phyloP scores from a whole-genome alignment of 148 eudicot species.

The Talinum fruticosum region DNA sequence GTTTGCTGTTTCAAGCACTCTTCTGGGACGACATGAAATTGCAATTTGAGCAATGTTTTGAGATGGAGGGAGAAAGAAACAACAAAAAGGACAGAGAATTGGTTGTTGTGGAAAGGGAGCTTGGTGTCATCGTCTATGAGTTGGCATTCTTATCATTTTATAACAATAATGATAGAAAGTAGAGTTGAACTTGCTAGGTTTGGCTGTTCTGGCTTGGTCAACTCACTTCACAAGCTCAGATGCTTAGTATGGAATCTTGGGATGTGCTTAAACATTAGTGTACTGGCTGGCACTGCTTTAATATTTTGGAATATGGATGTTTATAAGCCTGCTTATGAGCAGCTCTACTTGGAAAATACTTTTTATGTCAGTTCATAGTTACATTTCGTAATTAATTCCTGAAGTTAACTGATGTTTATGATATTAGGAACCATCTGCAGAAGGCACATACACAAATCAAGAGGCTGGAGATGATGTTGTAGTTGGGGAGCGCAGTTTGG shows the following conservation, averaged over 20 bases:
- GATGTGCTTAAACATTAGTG: background rate
- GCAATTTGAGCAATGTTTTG: background rate
- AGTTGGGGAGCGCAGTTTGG: slow-evolving; percentile 46
- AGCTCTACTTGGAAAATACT: no score
- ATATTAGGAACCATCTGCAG: slow-evolving; percentile 43
- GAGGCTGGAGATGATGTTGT: slow-evolving; percentile 39
- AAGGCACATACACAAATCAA: slow-evolving; percentile 37
- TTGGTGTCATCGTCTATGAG: background rate
- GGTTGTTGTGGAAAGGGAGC: background rate
- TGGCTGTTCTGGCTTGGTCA: background rate
- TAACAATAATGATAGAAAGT: background rate
- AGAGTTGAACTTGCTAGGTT: background rate
- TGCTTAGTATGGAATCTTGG: background rate
- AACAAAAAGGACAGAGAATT: background rate
- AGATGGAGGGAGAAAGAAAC: background rate
- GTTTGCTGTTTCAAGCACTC: background rate
- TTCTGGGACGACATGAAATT: background rate
- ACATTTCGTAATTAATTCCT: background rate
- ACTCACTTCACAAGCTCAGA: background rate
- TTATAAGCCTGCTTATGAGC: background rate
- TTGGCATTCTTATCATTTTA: background rate
- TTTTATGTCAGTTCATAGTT: background rate
- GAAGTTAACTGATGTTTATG: slow-evolving; percentile 15
- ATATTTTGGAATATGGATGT: background rate
- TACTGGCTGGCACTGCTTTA: background rate